These are phyloP conservation scores for Phytopythium cucurbitacearum DNA, from an alignment of 352 stramenopile genomes.

Conservation along the genomic window DNA sequence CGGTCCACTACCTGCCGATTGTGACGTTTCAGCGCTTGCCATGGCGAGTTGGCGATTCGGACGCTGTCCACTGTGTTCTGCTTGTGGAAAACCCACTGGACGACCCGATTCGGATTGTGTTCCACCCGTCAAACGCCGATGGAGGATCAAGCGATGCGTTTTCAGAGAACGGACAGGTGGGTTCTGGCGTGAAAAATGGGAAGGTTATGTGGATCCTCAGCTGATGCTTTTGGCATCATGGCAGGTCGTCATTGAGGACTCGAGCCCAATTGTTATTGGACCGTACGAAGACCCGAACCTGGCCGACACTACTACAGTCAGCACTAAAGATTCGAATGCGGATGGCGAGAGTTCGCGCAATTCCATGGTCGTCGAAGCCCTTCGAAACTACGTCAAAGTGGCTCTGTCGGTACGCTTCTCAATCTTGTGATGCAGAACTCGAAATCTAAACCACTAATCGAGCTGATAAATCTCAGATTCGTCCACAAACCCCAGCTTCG, in stretches of 20 bases:
- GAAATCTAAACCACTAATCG: background rate
- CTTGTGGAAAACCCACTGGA: conserved; percentile 84
- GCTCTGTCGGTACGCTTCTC: conserved; percentile 31
- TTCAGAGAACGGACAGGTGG: conserved; percentile 26
- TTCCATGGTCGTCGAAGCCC: conserved; percentile 44
- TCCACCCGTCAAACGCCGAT: conserved; percentile 12
- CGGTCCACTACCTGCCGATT: conserved; percentile 68
- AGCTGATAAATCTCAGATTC: conserved; percentile 14
- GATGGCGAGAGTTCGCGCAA: conserved; percentile 24
- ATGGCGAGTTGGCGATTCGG: conserved; percentile 11
- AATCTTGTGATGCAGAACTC: background rate
- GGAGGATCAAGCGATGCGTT: conserved; percentile 1
- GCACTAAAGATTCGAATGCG: conserved; percentile 12
- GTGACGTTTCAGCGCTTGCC: conserved; percentile 69
- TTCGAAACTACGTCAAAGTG: conserved; percentile 50
- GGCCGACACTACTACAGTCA: conserved; percentile 54
- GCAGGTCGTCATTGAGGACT: conserved; percentile 46
- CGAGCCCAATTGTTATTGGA: conserved; percentile 57
- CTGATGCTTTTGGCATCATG: conserved; percentile 6
- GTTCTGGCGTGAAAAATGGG: background rate
- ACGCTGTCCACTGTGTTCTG: conserved; percentile 41
- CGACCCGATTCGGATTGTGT: conserved; percentile 60
- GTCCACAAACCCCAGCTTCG: background rate
- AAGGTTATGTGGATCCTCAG: background rate
- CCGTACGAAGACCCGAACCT: conserved; percentile 84